Conservation (phyloP, 495 filamentous ascomycete species). For the Tuber umbilicatum region DNA sequence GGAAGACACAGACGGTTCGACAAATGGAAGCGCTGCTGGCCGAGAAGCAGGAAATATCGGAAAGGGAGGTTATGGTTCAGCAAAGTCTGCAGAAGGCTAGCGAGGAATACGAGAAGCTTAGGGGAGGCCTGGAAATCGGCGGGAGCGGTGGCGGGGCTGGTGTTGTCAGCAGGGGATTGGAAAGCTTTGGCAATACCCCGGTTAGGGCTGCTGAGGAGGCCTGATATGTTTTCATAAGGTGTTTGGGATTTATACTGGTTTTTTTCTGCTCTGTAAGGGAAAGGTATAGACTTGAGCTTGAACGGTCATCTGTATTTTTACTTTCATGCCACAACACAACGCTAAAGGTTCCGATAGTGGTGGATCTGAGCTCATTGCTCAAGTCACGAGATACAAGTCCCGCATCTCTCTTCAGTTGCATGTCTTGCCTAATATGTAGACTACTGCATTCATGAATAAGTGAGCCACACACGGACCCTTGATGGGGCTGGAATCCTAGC, state of each 20-base stretch:
- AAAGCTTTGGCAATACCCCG: constrained; percentile 55
- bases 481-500: not conserved
- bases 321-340: not conserved
- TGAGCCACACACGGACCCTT: not conserved
- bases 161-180: constrained; percentile 35
- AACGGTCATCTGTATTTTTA: not conserved
- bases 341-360: not conserved
- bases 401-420: not conserved
- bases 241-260: not conserved
- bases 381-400: not conserved
- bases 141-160: constrained; percentile 37
- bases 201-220: constrained; percentile 41
- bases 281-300: not conserved
- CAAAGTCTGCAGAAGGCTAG: constrained; percentile 72
- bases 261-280: not conserved
- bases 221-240: constrained; percentile 7
- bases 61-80: constrained; percentile 75
- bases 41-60: constrained; percentile 64
- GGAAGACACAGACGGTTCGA: constrained; percentile 50
- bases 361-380: not conserved
- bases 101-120: constrained; percentile 53
- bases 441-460: not conserved
- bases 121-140: constrained; percentile 45
- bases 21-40: constrained; percentile 56
- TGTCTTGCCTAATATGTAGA: not conserved